Evolutionary conservation across 1,284 basidiomycete genomes (phyloP), one percentile per base, ranked within the genome.

Genomic region (Earliella scabrosa): DNA sequence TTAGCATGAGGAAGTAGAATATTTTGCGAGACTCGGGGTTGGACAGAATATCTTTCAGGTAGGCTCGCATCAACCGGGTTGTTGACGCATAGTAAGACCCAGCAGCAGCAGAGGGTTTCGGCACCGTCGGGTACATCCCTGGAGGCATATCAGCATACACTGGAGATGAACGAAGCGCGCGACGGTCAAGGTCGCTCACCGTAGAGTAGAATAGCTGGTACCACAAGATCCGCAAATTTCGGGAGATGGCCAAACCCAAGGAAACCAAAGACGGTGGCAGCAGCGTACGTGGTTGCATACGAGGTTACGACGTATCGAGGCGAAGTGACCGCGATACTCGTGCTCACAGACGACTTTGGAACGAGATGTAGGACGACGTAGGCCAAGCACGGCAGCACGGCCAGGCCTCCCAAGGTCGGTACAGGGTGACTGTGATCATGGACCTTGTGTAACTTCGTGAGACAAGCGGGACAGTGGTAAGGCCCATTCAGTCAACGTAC

Each of bases 1-100:
- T 99, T 52, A 99, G 79, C 72, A 96, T 82, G 50, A 99, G 80
- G 76, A 99, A 99, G 71, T 96, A 97, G 73, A 97, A 98, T 60
- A 99, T 99, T 74, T 92, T 93, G 63, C 95, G 82, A 20, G 93
- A 97, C 69, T 98, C 95, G 2, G 88, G 86, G 63, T 96, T 96
- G 32, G 88, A 88, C 27, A 98, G 79, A 59, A 99, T 95, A 9
- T 92, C 90, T 68, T 94, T 92, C 50, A 98, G 73, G 71, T 95
- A 93, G 16, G 88, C 83, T 54, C 86, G 82, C 63, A 82, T 69
- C n/a, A 87, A 71, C 45, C 83, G 82, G 29, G 81, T 80, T 21
- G 80, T 77, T 4, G 87, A 81, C 11, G 81, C 82, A 48, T 81
- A 81, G 14, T 82, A 77, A 4, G 79, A 71, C 14, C 74, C 73